Base-by-base conservation (phyloP, 352 stramenopile species). In the Poterioochromonas sp. region DNA sequence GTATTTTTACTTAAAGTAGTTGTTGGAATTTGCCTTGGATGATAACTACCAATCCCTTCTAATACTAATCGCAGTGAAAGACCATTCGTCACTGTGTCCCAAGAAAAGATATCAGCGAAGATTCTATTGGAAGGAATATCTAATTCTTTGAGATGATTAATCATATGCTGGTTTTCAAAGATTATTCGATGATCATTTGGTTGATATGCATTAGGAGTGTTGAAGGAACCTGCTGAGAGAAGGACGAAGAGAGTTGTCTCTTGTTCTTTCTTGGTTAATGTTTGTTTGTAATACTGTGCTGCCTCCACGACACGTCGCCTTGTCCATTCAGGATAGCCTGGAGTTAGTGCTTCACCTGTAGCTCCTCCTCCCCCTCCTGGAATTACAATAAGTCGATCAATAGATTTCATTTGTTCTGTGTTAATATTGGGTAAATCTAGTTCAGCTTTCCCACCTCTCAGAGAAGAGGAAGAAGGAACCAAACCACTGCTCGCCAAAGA, bases 1-100 rank as follows among this genome's bases (percentile, higher is more conserved):
- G 11, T 53, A 22, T 22, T 53, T 53, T 53, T 53, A 11, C 11
- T 53, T 11, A n/a, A n/a, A n/a, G n/a, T n/a, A n/a, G n/a, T n/a
- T n/a, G n/a, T n/a, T n/a, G n/a, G n/a, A n/a, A n/a, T n/a, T n/a
- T n/a, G n/a, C n/a, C n/a, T n/a, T n/a, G n/a, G n/a, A n/a, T n/a
- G n/a, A n/a, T n/a, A n/a, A n/a, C n/a, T n/a, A n/a, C n/a, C n/a
- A n/a, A n/a, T n/a, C n/a, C n/a, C n/a, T n/a, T n/a, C n/a, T n/a
- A 69, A 5, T 43, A 69, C 39, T 69, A 44, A n/a, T 69, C 60
- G 60, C n/a, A 69, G 41, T 44, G 29, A 44, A 29, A 69, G 34
- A 18, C 32, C 60, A 69, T 69, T 69, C 3, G 60, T 69, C 3
- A 69, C 32, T 32, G 60, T 69, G 41, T 69, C 60, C 60, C 60